phyloP scores from a whole-genome alignment of 2,329 filamentous ascomycete genomes.

The Didymella pomorum region DNA sequence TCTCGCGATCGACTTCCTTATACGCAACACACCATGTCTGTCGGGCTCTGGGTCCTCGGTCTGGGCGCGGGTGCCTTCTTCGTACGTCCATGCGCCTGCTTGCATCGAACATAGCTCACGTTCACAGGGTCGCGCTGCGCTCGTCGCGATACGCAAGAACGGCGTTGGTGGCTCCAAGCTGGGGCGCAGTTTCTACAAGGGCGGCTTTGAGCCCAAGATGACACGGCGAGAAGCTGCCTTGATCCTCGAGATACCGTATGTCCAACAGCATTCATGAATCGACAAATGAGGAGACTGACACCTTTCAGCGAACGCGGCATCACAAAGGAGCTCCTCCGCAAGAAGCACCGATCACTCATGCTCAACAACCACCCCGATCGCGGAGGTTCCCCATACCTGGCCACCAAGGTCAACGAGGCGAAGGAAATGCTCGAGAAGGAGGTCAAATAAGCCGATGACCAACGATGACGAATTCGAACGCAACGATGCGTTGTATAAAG shows the following conservation, averaged over 20 bases:
- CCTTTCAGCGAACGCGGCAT: constrained; percentile 77
- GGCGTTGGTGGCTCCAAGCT: constrained; percentile 73
- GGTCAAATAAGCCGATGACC: constrained; percentile 32
- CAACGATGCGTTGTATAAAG: constrained; percentile 24
- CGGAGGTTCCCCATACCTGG: constrained; percentile 93
- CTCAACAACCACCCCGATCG: constrained; percentile 97
- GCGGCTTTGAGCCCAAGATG: constrained; percentile 97
- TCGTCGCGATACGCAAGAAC: constrained; percentile 86
- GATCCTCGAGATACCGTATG: constrained; percentile 88
- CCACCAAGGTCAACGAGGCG: constrained; percentile 97
- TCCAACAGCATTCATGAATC: too few species aligned
- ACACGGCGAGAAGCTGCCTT: constrained; percentile 88
- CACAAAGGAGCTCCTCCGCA: constrained; percentile 92
- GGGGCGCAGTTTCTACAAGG: constrained; percentile 95
- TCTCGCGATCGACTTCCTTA: neutral
- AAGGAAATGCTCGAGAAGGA: constrained; percentile 93
- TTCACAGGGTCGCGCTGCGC: constrained; percentile 83
- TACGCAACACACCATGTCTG: constrained; percentile 59
- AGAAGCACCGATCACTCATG: constrained; percentile 95
- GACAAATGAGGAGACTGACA: constrained; percentile 7
- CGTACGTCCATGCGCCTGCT: constrained; percentile 52
- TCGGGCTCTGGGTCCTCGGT: constrained; percentile 66
- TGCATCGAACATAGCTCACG: constrained; percentile 5
- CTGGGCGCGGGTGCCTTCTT: constrained; percentile 72
- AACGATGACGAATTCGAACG: neutral